A percentile compares a stretch with the other conserved stretches of the same genome.
phyloP scores from a whole-genome alignment of 164 flowering plant species.

The Dillenia turbinata region DNA sequence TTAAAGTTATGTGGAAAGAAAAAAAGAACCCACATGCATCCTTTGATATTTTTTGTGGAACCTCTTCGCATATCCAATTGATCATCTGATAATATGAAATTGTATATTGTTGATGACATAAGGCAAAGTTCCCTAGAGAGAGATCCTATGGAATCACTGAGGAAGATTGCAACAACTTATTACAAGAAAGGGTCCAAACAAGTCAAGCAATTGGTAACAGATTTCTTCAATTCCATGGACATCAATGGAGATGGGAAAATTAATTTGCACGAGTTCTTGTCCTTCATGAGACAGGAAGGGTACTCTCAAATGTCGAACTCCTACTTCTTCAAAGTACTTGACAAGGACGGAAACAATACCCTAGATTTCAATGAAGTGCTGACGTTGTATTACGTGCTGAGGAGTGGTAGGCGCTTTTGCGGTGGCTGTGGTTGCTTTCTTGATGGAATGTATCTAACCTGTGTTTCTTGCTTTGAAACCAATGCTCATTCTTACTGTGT shows the following conservation, averaged over 20 bases:
- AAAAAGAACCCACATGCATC: too few relatives aligned
- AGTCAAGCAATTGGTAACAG: not conserved
- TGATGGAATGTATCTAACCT: slow-evolving; percentile 4
- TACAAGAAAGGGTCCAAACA: not conserved
- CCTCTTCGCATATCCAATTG: too few relatives aligned
- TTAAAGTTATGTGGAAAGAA: too few relatives aligned
- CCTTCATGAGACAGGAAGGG: not conserved
- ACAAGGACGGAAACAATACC: not conserved
- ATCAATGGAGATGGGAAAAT: slow-evolving; percentile 3
- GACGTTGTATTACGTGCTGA: slow-evolving; percentile 1
- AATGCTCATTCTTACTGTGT: not conserved
- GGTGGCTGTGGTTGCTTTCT: not conserved
- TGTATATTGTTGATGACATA: too few relatives aligned
- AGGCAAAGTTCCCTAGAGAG: too few relatives aligned
- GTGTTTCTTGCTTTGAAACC: not conserved
- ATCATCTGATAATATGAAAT: too few relatives aligned
- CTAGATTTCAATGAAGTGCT: slow-evolving; percentile 8
- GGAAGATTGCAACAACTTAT: not conserved
- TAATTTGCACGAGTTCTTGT: not conserved
- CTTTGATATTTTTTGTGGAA: too few relatives aligned
- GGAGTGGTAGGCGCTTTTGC: not conserved
- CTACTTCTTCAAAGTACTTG: slow-evolving; percentile 1
- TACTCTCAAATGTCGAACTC: too few relatives aligned
- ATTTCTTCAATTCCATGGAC: not conserved
- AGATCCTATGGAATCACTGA: not conserved